These are phyloP conservation scores for Gynandropsis gynandra DNA, from an alignment of 345 rosid species.

Conservation along the genomic window DNA sequence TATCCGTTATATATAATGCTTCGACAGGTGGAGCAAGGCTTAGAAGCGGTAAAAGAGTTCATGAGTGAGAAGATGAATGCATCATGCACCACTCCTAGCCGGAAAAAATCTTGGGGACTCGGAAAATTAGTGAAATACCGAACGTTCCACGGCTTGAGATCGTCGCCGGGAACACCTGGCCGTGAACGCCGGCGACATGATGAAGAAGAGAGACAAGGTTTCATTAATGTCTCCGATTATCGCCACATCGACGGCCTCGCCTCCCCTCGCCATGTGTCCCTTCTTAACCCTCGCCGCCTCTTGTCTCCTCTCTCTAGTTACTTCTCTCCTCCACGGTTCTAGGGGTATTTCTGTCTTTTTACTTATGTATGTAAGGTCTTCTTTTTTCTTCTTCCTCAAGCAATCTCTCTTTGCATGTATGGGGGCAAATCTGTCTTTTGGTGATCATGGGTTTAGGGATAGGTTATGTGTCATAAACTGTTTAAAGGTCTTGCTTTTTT, in stretches of 20 bases:
- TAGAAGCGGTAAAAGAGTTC: conserved; percentile 53
- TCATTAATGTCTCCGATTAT: conserved; percentile 37
- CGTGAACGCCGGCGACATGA: conserved; percentile 10
- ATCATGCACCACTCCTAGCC: conserved; percentile 27
- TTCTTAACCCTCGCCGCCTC: conserved; percentile 65
- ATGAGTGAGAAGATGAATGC: conserved; percentile 57
- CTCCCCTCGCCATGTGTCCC: conserved; percentile 49
- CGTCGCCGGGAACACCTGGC: conserved; percentile 23
- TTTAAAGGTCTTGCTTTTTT: no score
- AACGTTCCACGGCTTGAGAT: conserved; percentile 37
- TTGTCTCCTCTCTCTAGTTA: conserved; percentile 38
- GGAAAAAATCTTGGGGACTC: conserved; percentile 60
- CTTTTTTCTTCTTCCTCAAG: no score
- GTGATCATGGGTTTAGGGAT: no score
- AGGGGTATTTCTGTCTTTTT: conserved; percentile 1
- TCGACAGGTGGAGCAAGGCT: conserved; percentile 45
- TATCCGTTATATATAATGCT: no score
- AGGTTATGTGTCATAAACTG: no score
- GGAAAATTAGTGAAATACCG: conserved; percentile 53
- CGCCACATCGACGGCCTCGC: conserved; percentile 44
- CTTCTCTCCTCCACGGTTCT: conserved; percentile 26
- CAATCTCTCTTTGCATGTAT: no score
- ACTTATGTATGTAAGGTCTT: background rate
- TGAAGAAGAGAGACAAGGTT: conserved; percentile 35
- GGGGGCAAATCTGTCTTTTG: no score